Conservation (phyloP, 1,284 basidiomycete species). For the Phylloboletellus chloephorus region DNA sequence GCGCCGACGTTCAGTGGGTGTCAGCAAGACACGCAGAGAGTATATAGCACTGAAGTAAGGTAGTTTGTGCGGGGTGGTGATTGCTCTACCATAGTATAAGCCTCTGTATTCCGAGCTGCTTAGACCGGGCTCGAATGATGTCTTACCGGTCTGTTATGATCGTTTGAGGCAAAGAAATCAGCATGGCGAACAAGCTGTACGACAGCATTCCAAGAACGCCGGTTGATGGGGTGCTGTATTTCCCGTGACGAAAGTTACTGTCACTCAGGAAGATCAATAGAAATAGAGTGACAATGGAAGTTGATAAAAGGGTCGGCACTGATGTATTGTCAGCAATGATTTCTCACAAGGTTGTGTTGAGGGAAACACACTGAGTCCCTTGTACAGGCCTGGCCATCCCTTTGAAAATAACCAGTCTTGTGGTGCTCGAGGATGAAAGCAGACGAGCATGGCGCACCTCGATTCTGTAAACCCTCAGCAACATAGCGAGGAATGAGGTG, state of each 20-base stretch:
- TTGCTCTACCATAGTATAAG: conserved; percentile 47
- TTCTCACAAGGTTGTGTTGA: conserved; percentile 3
- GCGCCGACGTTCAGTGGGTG: conserved; percentile 73
- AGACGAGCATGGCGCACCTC: conserved; percentile 46
- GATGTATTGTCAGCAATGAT: conserved; percentile 15
- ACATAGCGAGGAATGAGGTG: conserved; percentile 61
- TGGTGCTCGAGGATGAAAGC: neutral
- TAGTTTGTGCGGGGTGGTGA: conserved; percentile 82
- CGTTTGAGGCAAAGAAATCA: conserved; percentile 76
- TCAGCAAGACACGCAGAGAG: conserved; percentile 70
- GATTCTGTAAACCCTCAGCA: conserved; percentile 66
- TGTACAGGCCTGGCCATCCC: conserved; percentile 79
- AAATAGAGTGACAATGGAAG: conserved; percentile 52
- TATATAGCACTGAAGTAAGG: conserved; percentile 58
- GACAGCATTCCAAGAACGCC: conserved; percentile 59
- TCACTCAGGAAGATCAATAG: conserved; percentile 51
- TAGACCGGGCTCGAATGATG: neutral
- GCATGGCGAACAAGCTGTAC: conserved; percentile 61
- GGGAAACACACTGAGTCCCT: conserved; percentile 64
- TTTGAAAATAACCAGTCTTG: neutral
- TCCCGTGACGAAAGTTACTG: conserved; percentile 53
- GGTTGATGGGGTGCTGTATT: conserved; percentile 66
- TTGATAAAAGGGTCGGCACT: conserved; percentile 73
- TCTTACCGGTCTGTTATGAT: conserved; percentile 75
- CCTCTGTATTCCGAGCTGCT: neutral